Evolutionary conservation across 2,329 filamentous ascomycete species (phyloP).

Genomic region (Alternaria postmessia): DNA sequence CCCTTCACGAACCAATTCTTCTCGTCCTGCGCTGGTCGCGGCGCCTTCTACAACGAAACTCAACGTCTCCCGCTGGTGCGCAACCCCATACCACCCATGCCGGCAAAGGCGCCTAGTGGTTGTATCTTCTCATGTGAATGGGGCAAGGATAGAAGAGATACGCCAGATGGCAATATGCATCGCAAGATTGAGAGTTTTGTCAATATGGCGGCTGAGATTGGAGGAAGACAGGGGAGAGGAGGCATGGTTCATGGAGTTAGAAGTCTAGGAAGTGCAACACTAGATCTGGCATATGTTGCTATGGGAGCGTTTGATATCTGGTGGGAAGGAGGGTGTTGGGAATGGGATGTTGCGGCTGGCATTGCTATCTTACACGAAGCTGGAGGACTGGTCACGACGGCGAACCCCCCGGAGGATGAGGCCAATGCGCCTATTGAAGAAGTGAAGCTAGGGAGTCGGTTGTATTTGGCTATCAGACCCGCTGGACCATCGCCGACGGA

Average conservation of each 20-base stretch:
- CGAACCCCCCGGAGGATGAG: slow-evolving; percentile 71
- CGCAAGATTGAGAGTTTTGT: slow-evolving; percentile 78
- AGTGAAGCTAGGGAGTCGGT: slow-evolving; percentile 69
- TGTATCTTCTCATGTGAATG: slow-evolving; percentile 81
- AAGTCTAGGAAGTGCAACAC: slow-evolving; percentile 74
- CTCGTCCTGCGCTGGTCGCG: slow-evolving; percentile 70
- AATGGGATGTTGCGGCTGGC: slow-evolving; percentile 82
- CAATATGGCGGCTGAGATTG: slow-evolving; percentile 75
- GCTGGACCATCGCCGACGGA: slow-evolving; percentile 69
- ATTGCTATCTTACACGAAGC: slow-evolving; percentile 77
- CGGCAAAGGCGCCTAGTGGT: slow-evolving; percentile 68
- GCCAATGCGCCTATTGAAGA: slow-evolving; percentile 66
- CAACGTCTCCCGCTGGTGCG: slow-evolving; percentile 69
- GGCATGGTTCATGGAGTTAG: slow-evolving; percentile 82
- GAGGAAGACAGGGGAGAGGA: slow-evolving; percentile 69
- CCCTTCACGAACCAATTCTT: slow-evolving; percentile 75
- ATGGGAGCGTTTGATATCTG: slow-evolving; percentile 81
- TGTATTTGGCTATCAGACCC: slow-evolving; percentile 76
- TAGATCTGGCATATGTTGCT: slow-evolving; percentile 78
- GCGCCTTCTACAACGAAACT: slow-evolving; percentile 74
- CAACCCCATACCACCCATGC: slow-evolving; percentile 69
- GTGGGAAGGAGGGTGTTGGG: slow-evolving; percentile 86
- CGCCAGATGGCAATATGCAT: slow-evolving; percentile 71
- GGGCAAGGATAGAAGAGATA: slow-evolving; percentile 78
- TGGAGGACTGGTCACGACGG: slow-evolving; percentile 76